A percentile compares a stretch with the other conserved stretches of the same genome.
These are phyloP conservation scores for Solanum virginianum DNA, from an alignment of 257 asterid genomes.

Conservation along the genomic window DNA sequence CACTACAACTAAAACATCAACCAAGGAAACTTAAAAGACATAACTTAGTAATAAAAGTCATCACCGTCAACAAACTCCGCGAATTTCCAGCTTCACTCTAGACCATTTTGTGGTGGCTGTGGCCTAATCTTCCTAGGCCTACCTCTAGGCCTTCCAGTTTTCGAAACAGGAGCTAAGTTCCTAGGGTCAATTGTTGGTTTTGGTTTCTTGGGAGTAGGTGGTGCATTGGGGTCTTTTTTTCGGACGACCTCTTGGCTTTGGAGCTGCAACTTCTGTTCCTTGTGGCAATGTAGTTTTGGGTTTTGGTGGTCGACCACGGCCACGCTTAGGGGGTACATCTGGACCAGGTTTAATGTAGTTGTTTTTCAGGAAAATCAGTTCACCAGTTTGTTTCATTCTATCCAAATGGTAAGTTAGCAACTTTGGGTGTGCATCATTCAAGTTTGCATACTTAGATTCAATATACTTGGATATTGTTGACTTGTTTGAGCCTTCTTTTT, in stretches of 20 bases:
- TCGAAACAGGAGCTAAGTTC: slow-evolving; percentile 5
- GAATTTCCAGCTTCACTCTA: slow-evolving; percentile 6
- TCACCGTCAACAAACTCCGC: not conserved
- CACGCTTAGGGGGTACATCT: slow-evolving; percentile 50
- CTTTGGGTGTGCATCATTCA: slow-evolving; percentile 60
- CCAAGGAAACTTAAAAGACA: not conserved
- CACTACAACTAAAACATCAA: not conserved
- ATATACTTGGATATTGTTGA: slow-evolving; percentile 61
- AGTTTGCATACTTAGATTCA: slow-evolving; percentile 59
- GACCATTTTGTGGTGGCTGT: slow-evolving; percentile 31
- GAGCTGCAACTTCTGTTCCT: slow-evolving; percentile 11
- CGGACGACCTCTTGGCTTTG: slow-evolving; percentile 72
- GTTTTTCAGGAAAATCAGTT: slow-evolving; percentile 58
- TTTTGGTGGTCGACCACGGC: slow-evolving; percentile 81
- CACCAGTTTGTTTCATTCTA: slow-evolving; percentile 59
- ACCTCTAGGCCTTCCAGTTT: slow-evolving; percentile 67
- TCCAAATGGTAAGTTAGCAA: slow-evolving; percentile 39
- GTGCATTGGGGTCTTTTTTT: slow-evolving; percentile 66
- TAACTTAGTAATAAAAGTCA: not conserved
- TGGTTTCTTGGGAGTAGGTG: slow-evolving; percentile 60
- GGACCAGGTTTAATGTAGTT: slow-evolving; percentile 63
- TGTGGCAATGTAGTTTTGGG: slow-evolving; percentile 38
- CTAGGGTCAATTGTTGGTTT: slow-evolving; percentile 23
- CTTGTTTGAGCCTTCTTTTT: slow-evolving; percentile 65
- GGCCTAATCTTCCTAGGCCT: slow-evolving; percentile 69